Percentiles rank a stretch among this genome's conserved stretches.
These are phyloP conservation scores for Rhizophagus clarus DNA, from an alignment of 192 early-diverging fungal genomes.

Conservation along the genomic window DNA sequence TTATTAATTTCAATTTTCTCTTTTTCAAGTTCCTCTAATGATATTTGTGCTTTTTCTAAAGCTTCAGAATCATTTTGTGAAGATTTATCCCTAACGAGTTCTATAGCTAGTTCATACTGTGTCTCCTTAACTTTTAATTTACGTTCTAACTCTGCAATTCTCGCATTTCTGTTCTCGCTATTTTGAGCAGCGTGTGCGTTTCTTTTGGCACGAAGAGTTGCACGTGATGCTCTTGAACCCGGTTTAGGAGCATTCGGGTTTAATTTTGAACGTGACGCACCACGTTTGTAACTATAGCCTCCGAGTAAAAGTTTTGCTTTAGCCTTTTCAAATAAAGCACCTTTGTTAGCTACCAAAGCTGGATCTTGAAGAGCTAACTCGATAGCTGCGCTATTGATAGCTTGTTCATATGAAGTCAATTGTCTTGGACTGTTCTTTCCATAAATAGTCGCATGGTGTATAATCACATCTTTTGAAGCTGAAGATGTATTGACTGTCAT, in stretches of 20 bases:
- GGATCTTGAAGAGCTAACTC: slow-evolving; percentile 51
- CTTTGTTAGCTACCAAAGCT: slow-evolving; percentile 46
- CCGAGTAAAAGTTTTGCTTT: slow-evolving; percentile 51
- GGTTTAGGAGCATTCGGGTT: slow-evolving; percentile 42
- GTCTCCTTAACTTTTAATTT: slow-evolving; percentile 39
- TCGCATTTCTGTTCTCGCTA: slow-evolving; percentile 37
- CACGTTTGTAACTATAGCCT: slow-evolving; percentile 60
- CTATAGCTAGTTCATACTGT: slow-evolving; percentile 37
- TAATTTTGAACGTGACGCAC: slow-evolving; percentile 57
- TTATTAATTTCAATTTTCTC: slow-evolving; percentile 35
- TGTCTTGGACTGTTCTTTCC: slow-evolving; percentile 54
- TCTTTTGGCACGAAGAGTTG: slow-evolving; percentile 38
- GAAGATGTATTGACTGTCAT: slow-evolving; percentile 26
- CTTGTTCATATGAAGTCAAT: slow-evolving; percentile 54
- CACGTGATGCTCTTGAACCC: slow-evolving; percentile 36
- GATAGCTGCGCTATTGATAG: slow-evolving; percentile 54
- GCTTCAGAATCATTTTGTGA: slow-evolving; percentile 34
- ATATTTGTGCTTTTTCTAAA: slow-evolving; percentile 30
- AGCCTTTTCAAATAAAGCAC: slow-evolving; percentile 49
- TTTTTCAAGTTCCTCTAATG: slow-evolving; percentile 33
- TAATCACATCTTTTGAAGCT: slow-evolving; percentile 45
- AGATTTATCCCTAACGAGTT: slow-evolving; percentile 31
- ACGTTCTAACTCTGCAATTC: slow-evolving; percentile 40
- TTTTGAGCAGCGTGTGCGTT: slow-evolving; percentile 46
- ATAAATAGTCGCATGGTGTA: slow-evolving; percentile 56